Evolutionary conservation across 2,329 filamentous ascomycete species (phyloP), one percentile per base, ranked within the genome.

Genomic region (Fusarium sarcochroum): DNA sequence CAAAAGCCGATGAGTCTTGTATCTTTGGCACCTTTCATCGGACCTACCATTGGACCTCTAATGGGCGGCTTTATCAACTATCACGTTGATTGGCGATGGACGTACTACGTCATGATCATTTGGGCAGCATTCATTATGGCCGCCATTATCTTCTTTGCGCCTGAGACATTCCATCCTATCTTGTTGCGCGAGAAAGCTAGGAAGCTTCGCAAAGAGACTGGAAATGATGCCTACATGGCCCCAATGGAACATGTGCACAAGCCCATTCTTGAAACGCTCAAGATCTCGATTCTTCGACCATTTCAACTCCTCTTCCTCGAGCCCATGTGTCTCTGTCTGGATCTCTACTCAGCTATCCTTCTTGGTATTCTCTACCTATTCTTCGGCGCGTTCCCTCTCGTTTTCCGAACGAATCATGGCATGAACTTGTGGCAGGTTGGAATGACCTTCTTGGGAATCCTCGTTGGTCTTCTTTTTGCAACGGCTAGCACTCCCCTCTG

Each of bases 351-450:
- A 0, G 92, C 92, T n/a, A 87, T 97, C 46, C 81, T 97, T 10
- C 82, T 97, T 5, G 93, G 93, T 2, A 90, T 95, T 21, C 80
- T 97, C 1, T 97, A 97, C 76, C 86, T 96, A 6, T 96, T 95
- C 81, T 95, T 95, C 75, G 93, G 92, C 9, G 92, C 93, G 0
- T 95, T 96, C 67, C 86, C 90, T 3, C 80, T 95, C n/a, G 88
- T 97, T 9, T 97, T 97, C 75, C 77, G 84, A 23, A 86, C 85
- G 34, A 89, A 90, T 32, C 90, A 95, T 75, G 88, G 86, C 7
- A 93, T 96, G 80, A 88, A 86, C 40, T 81, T 93, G 4, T 94
- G 90, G 83, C 91, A 82, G 4, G 35, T 44, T 0, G 70, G 70
- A 0, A 54, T 71, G 15, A 56, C 70, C 0, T 72, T 70, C 2